Evolutionary conservation across 129 eudicot species (phyloP).

Genomic region (Flaveria brownii): DNA sequence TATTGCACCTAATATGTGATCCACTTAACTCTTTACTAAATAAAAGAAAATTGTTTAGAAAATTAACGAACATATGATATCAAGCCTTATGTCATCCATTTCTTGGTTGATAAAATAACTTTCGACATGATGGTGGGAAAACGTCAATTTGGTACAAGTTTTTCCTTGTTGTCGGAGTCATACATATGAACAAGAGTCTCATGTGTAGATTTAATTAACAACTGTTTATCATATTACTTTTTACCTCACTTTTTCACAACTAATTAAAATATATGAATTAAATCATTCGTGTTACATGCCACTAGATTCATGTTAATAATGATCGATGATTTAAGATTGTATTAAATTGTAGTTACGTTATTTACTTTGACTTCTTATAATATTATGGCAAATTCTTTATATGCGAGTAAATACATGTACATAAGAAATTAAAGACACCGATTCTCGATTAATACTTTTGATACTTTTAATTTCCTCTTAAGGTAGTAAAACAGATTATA

Average conservation of each 20-base stretch:
- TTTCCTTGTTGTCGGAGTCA: conserved; percentile 10
- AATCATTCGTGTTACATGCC: background rate
- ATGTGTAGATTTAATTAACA: background rate
- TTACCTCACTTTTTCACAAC: conserved; percentile 1
- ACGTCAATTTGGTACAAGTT: background rate
- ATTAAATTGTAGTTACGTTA: background rate
- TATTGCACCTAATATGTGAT: background rate
- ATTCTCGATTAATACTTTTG: too few species aligned
- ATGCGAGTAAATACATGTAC: background rate
- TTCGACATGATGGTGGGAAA: conserved; percentile 7
- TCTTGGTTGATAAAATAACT: conserved; percentile 11
- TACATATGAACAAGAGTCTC: conserved; percentile 11
- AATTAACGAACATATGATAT: background rate
- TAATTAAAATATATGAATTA: background rate
- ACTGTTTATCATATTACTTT: conserved; percentile 13
- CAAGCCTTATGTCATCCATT: conserved; percentile 7
- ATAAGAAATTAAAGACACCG: background rate
- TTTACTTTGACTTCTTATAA: background rate
- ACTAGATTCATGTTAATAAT: background rate
- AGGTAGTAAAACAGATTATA: background rate
- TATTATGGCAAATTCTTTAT: background rate
- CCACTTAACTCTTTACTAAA: background rate
- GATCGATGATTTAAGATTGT: background rate
- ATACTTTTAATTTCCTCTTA: too few species aligned
- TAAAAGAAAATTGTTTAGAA: background rate